A percentile compares a stretch with the other conserved stretches of the same genome.
phyloP scores from a whole-genome alignment of 176 grass and related monocot genomes.

The Oryza glaberrima region DNA sequence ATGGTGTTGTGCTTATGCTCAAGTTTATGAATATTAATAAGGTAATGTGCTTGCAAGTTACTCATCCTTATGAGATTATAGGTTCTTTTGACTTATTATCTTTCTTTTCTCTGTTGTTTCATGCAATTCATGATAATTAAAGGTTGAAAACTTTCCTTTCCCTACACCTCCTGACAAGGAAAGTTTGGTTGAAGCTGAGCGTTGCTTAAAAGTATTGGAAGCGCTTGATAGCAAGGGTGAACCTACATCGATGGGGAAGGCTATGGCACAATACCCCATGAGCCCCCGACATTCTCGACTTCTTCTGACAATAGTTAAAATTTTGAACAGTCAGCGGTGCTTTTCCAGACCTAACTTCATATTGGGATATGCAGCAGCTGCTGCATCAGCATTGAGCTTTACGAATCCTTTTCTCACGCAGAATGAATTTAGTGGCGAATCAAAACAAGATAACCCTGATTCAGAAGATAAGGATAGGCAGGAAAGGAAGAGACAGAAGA shows the following conservation, averaged over 20 bases:
- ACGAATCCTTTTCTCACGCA: conserved; percentile 79
- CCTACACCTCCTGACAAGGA: conserved; percentile 72
- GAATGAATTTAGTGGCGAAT: conserved; percentile 38
- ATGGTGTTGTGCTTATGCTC: conserved; percentile 90
- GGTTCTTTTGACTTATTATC: conserved; percentile 18
- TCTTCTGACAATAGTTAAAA: conserved; percentile 84
- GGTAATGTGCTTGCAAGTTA: conserved; percentile 42
- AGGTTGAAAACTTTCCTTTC: conserved; percentile 98
- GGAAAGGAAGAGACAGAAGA: conserved; percentile 66
- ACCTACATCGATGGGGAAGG: conserved; percentile 81
- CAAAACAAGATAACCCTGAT: conserved; percentile 44
- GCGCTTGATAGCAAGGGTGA: conserved; percentile 60
- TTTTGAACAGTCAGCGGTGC: conserved; percentile 58
- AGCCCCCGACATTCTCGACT: conserved; percentile 90
- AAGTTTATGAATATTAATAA: conserved; percentile 92
- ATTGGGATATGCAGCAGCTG: conserved; percentile 70
- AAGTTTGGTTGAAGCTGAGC: conserved; percentile 81
- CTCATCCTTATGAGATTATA: conserved; percentile 15
- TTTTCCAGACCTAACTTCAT: conserved; percentile 66
- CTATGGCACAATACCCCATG: conserved; percentile 90
- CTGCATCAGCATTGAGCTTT: conserved; percentile 89
- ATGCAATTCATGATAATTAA: conserved; percentile 40
- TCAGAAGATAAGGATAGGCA: conserved; percentile 41
- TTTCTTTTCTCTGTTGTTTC: conserved; percentile 20
- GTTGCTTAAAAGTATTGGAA: conserved; percentile 85